Conservation (phyloP, 257 asterid species). For the Solanum pimpinellifolium region DNA sequence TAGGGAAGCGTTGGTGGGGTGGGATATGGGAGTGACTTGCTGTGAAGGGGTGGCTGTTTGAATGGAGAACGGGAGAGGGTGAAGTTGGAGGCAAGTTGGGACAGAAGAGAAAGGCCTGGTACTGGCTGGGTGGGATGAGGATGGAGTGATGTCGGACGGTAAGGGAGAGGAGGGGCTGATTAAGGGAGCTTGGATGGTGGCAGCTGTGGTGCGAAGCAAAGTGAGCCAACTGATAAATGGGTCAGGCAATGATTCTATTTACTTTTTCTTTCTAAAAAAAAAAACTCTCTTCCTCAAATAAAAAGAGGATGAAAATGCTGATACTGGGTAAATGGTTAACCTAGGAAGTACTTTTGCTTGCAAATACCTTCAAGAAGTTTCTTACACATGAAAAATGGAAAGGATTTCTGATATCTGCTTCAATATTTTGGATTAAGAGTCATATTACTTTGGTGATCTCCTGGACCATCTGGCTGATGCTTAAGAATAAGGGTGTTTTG, state of each 20-base stretch:
- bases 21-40: background rate
- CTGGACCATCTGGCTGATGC: background rate
- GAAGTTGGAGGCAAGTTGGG: background rate
- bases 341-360: background rate
- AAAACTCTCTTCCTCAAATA: no score
- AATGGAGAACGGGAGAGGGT: background rate
- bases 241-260: background rate
- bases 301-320: background rate
- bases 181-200: background rate
- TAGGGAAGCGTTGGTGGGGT: background rate
- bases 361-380: background rate
- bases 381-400: background rate
- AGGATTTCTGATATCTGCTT: background rate
- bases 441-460: background rate
- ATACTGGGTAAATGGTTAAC: background rate
- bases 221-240: background rate
- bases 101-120: background rate
- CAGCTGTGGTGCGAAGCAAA: background rate
- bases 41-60: background rate
- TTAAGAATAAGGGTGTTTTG: background rate
- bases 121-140: background rate
- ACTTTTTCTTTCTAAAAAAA: no score
- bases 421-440: background rate
- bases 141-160: background rate
- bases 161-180: background rate